Base-by-base conservation (phyloP, 176 grass and related monocot genomes). In the Rhynchospora tenuis region DNA sequence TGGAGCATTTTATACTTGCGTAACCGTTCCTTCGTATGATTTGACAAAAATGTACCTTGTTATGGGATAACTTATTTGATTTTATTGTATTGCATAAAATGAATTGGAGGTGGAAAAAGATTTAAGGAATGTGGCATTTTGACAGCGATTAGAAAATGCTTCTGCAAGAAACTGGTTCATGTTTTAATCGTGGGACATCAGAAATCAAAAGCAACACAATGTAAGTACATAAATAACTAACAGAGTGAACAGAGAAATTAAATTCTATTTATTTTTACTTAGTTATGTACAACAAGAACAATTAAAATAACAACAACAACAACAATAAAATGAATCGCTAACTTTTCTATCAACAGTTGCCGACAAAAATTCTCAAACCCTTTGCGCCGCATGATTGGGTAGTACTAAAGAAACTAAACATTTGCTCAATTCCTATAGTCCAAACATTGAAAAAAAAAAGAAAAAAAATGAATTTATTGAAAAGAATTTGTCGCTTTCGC, bases 261-360 rank as follows among this genome's bases (percentile, higher is more conserved):
- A 82, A 67, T 68, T 82, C 33, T 82, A 82, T 82, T 82, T 67
- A 82, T 67, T 82, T 70, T 82, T 82, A 65, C 43, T 65, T 17
- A 24, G 80, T 82, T 82, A 82, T 82, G 59, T 82, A 82, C 80
- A 82, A 68, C 17, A 82, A 66, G 23, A 82, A 82, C 57, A 82
- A 64, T 65, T 74, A 52, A 74, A 82, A 64, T 24, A 82, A 44
- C 31, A 75, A 52, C 3, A 82, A 64, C 44, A 82, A 44, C 31
- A 75, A 52, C 13, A 82, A 82, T 61, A 82, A 52, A 91, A 78
- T 46, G 92, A 88, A 88, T 89, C 85, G 73, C 47, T 73, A 19
- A 75, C 46, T 75, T 78, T 77, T 79, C 90, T 92, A 97, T 91
- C 87, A 64, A 89, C 85, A 84, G 13, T 85, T 88, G 55, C 73